Evolutionary conservation across 2,329 filamentous ascomycete species (phyloP).

Genomic region (Xylogone sp.): DNA sequence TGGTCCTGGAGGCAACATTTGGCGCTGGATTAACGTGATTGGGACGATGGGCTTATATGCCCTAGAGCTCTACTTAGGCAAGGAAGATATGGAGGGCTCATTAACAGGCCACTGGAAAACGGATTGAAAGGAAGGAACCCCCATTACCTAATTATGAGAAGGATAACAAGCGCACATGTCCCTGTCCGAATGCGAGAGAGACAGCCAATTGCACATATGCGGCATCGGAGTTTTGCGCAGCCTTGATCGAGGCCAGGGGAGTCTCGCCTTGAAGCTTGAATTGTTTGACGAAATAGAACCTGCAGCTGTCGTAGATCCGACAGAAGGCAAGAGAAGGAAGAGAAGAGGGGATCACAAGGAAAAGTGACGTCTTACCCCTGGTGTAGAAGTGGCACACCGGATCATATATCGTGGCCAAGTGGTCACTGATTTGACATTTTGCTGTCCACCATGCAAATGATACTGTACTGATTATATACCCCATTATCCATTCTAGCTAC

Average conservation of each 20-base stretch:
- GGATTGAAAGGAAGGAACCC: constrained; percentile 56
- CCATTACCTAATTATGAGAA: not conserved
- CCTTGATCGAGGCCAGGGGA: not conserved
- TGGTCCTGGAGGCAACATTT: constrained; percentile 78
- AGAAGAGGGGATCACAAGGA: not conserved
- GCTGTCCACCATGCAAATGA: not conserved
- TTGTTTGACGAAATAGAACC: not conserved
- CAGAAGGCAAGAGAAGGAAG: not conserved
- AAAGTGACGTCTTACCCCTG: no score
- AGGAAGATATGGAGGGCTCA: constrained; percentile 71
- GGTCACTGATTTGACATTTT: not conserved
- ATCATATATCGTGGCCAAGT: not conserved
- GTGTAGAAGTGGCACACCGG: no score
- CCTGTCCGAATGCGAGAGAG: not conserved
- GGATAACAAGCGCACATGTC: not conserved
- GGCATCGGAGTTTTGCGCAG: not conserved
- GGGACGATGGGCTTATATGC: constrained; percentile 88
- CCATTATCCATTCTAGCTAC: not conserved
- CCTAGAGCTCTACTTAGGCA: constrained; percentile 82
- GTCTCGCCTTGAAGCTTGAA: not conserved
- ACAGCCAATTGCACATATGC: not conserved
- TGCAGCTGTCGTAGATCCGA: not conserved
- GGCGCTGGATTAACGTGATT: constrained; percentile 90
- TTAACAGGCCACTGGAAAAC: constrained; percentile 87
- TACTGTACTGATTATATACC: not conserved